These are phyloP conservation scores for Odontarrhena argentea DNA, from an alignment of 345 rosid species.

Conservation along the genomic window DNA sequence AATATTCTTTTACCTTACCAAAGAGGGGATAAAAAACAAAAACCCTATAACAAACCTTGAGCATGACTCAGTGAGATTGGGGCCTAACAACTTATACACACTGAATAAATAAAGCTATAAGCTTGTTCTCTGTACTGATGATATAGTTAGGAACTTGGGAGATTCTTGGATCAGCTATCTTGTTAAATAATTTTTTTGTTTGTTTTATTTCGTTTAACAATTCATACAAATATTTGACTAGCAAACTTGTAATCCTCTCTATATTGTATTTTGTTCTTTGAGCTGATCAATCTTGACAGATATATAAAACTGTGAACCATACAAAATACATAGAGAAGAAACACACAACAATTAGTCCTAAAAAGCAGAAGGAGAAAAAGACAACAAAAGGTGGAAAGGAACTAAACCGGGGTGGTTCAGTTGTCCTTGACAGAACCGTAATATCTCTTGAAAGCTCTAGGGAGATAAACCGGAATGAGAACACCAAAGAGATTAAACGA, in stretches of 20 bases:
- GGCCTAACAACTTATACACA: conserved; percentile 38
- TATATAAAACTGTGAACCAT: not conserved
- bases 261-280: not conserved
- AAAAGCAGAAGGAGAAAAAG: conserved; percentile 11
- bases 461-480: conserved; percentile 81
- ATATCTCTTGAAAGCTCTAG: conserved; percentile 72
- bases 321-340: not conserved
- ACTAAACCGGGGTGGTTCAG: conserved; percentile 25
- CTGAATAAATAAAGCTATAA: conserved; percentile 31
- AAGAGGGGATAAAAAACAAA: conserved; percentile 6
- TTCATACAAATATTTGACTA: not conserved
- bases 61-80: conserved; percentile 17
- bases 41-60: not conserved
- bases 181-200: too few species aligned
- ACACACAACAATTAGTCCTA: not conserved
- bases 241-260: not conserved
- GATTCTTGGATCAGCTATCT: conserved; percentile 18
- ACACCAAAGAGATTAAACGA: conserved; percentile 85
- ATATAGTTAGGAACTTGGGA: conserved; percentile 23
- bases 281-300: not conserved
- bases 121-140: conserved; percentile 27
- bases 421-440: conserved; percentile 46
- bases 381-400: conserved; percentile 2
- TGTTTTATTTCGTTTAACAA: too few species aligned
- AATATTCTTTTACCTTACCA: conserved; percentile 16